These are phyloP conservation scores for Lithospermum erythrorhizon DNA, from an alignment of 257 asterid species.

Conservation along the genomic window DNA sequence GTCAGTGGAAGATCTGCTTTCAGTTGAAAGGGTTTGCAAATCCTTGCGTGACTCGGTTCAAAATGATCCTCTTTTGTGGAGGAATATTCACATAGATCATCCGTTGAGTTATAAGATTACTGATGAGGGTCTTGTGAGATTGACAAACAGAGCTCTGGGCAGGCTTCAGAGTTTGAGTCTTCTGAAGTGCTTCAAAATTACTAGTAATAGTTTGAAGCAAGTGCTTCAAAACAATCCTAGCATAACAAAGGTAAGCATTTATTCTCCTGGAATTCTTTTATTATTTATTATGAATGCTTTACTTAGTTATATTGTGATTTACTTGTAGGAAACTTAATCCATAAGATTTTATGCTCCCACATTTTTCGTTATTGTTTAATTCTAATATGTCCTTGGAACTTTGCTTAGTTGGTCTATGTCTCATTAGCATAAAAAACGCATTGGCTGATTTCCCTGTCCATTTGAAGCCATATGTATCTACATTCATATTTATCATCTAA, in stretches of 20 bases:
- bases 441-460: too few species aligned
- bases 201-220: slow-evolving; percentile 35
- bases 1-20: slow-evolving; percentile 47
- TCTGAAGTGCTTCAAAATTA: slow-evolving; percentile 37
- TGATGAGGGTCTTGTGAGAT: slow-evolving; percentile 42
- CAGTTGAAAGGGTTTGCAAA: slow-evolving; percentile 68
- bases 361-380: too few species aligned
- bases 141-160: slow-evolving; percentile 64
- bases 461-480: too few species aligned
- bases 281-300: not conserved
- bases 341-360: too few species aligned
- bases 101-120: slow-evolving; percentile 33
- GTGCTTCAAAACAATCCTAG: slow-evolving; percentile 46
- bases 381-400: too few species aligned
- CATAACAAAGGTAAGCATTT: slow-evolving; percentile 45
- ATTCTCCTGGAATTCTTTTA: not conserved
- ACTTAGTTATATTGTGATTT: too few species aligned
- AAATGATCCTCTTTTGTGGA: slow-evolving; percentile 66
- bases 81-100: slow-evolving; percentile 31
- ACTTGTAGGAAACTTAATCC: too few species aligned
- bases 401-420: too few species aligned
- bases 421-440: too few species aligned
- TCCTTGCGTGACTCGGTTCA: slow-evolving; percentile 45
- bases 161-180: slow-evolving; percentile 50
- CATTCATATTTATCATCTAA: too few species aligned